Base-by-base conservation (phyloP, 345 rosid genomes). In the Anacardium occidentale region DNA sequence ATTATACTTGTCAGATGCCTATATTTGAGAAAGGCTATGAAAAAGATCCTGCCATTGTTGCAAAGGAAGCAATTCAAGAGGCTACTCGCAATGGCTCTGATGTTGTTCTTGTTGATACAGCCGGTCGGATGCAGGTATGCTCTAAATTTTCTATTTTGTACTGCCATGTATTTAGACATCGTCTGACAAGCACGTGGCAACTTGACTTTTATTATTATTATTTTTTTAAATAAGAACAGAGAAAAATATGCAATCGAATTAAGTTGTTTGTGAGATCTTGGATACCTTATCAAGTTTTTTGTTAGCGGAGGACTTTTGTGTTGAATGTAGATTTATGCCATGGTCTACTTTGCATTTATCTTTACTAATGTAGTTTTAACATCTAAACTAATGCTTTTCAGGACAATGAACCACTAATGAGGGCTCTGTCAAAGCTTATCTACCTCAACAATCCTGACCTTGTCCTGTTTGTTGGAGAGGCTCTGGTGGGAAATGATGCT, bases 91-190 rank as follows among this genome's bases (percentile, higher is more conserved):
- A 85, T 77, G 97, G 94, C 53, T 86, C 97, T 22, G 99, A 95
- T 79, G 99, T 92, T 65, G 97, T 95, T 77, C 97, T 95, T 76
- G 99, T 93, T 68, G 99, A 96, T 80, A 96, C 99, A 15, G 99
- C 99, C 70, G 99, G 99, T 70, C 85, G 99, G 65, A 95, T 93
- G 97, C 98, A 93, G 91, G 94, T 89, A 75, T 24, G 53, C 29
- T 34, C 15, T 17, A 54, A 21, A 20, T 5, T 15, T 15, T 21
- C 32, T 58, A 37, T 66, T 52, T 50, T 52, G 32, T 45, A 25
- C 11, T 53, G 51, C 32, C 54, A 10, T 51, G 34, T 20, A 24
- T 70, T 21, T 50, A 10, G 57, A 26, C 10, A 26, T 20, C 44
- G 56, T 59, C 20, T 59, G 56, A 37, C 8, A 22, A 32, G 44